phyloP scores from a whole-genome alignment of 2,329 filamentous ascomycete species.

The Didymella pinodella region DNA sequence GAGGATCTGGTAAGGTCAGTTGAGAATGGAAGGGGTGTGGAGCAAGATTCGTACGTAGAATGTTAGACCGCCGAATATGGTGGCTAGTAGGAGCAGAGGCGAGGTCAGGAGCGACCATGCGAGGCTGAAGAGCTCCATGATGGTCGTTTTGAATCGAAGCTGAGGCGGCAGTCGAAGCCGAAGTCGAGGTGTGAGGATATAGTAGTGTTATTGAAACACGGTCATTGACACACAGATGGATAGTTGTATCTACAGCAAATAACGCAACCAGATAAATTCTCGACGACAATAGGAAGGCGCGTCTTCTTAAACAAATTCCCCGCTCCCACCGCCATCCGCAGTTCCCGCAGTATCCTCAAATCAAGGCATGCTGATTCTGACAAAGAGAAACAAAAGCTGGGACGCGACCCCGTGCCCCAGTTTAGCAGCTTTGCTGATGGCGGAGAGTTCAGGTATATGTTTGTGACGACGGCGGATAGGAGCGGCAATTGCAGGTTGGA shows the following conservation, averaged over 20 bases:
- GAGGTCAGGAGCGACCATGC: conserved; percentile 31
- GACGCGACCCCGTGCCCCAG: neutral
- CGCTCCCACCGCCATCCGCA: conserved; percentile 34
- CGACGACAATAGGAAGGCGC: neutral
- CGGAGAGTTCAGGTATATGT: conserved; percentile 1
- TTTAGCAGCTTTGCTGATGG: neutral
- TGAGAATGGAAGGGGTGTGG: neutral
- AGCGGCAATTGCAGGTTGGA: neutral
- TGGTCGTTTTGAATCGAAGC: neutral
- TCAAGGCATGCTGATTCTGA: neutral
- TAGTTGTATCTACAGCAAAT: neutral
- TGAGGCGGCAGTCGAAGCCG: neutral
- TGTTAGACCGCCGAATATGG: conserved; percentile 33
- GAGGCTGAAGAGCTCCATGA: conserved; percentile 34
- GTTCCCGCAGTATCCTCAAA: conserved; percentile 34
- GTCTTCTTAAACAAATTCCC: conserved; percentile 21
- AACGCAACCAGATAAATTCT: neutral
- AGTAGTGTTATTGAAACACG: neutral
- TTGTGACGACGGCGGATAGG: neutral
- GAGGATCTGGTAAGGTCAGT: conserved; percentile 33
- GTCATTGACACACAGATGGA: neutral
- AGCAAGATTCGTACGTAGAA: conserved; percentile 34
- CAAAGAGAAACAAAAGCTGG: neutral
- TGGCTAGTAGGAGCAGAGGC: conserved; percentile 38
- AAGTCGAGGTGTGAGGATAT: neutral